Percentiles rank a stretch among this genome's conserved stretches.
These are phyloP conservation scores for Warburgia ugandensis DNA, from an alignment of 164 flowering plant genomes.

Conservation along the genomic window DNA sequence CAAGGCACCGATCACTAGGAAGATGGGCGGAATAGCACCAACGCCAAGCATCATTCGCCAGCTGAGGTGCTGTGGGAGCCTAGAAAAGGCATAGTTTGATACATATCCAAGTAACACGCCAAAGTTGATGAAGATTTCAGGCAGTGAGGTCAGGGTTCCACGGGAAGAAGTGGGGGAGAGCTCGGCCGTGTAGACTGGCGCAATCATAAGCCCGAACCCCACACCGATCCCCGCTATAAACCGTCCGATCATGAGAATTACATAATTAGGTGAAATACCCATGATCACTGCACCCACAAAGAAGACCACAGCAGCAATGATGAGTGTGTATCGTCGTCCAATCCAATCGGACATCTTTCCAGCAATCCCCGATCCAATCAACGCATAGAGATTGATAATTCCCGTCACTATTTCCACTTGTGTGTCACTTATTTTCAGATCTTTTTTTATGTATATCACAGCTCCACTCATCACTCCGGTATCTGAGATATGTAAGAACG, in stretches of 20 bases:
- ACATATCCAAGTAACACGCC: constrained; percentile 16
- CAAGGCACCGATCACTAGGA: constrained; percentile 15
- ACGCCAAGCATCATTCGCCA: constrained; percentile 19
- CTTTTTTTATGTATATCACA: constrained; percentile 6
- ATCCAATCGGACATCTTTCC: constrained; percentile 20
- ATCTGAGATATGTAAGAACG: not conserved
- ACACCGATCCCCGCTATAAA: constrained; percentile 18
- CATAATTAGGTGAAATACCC: constrained; percentile 16
- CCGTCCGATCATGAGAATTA: constrained; percentile 17
- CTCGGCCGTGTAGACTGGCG: constrained; percentile 20
- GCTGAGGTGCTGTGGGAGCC: constrained; percentile 12
- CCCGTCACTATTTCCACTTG: constrained; percentile 10
- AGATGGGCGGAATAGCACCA: constrained; percentile 13
- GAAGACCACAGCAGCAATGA: constrained; percentile 11
- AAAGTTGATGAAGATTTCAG: constrained; percentile 18
- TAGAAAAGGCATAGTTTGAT: constrained; percentile 15
- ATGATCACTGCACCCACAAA: constrained; percentile 13
- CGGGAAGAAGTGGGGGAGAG: constrained; percentile 14
- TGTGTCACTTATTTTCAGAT: constrained; percentile 7
- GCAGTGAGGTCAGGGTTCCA: constrained; percentile 20
- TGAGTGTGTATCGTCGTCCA: constrained; percentile 17
- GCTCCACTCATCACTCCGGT: constrained; percentile 23
- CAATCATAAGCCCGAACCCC: constrained; percentile 17
- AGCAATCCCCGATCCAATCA: constrained; percentile 9
- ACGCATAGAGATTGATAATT: constrained; percentile 11